Evolutionary conservation across 805 yeast genomes (phyloP), one percentile per base, ranked within the genome.

Genomic region (Blastobotrys robertii): DNA sequence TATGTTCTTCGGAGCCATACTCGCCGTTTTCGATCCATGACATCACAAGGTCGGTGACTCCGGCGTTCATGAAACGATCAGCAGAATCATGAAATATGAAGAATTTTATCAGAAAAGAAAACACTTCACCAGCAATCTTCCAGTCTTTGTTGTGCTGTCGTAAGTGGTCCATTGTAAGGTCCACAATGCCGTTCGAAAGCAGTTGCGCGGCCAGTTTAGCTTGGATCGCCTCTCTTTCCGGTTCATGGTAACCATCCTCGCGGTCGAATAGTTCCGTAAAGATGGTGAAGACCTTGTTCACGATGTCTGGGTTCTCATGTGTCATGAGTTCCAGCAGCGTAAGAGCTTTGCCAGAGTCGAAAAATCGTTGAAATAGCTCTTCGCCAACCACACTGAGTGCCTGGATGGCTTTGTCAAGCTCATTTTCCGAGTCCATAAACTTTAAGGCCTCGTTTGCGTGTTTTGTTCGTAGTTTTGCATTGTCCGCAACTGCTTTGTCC

Each of bases 351-450:
- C 44, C 48, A n/a, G 44, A 29, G 11, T 49, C 42, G 2, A 42
- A 30, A 19, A 47, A 37, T 3, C 33, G 46, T 5, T 25, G 15
- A 15, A 39, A 39, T 7, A 39, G 35, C 3, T 37, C 39, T 9
- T 42, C 51, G 8, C 33, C 15, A 5, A 51, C n/a, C 9, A 41
- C 39, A 2, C 52, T 47, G 19, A 54, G 43, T 2, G 46, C 37
- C 38, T 44, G 37, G 11, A 54, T 39, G 4, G 50, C 43, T 12
- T 50, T 41, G 31, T 49, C 40, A 9, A 54, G 44, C 8, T 46
- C 41, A 16, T 43, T 49, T 19, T 54, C 58, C 2, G 57, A 53
- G 11, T 43, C 51, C 39, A 54, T 32, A 39, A 54, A 54, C 43
- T 53, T 50, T 22, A 50, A 15, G 5, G 58, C 58, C 10, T 54